phyloP scores from a whole-genome alignment of 768 basidiomycete species.

The Suillus decipiens region DNA sequence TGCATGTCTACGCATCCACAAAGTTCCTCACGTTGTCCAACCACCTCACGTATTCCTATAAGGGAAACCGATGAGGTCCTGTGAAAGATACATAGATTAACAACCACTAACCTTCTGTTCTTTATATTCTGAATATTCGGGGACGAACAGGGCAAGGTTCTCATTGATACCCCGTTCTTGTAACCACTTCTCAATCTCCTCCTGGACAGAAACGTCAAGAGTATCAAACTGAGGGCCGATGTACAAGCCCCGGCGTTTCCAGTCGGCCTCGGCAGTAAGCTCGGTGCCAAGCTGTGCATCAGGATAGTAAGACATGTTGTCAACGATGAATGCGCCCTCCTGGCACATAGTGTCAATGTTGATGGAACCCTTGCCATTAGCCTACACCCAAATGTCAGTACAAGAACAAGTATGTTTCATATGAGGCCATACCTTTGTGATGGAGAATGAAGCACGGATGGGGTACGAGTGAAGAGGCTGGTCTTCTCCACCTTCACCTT shows the following conservation, averaged over 20 bases:
- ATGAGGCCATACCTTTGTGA: constrained; percentile 68
- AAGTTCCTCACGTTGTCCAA: constrained; percentile 80
- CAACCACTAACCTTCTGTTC: constrained; percentile 76
- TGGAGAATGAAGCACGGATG: constrained; percentile 75
- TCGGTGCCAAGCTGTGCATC: constrained; percentile 73
- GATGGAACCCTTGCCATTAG: constrained; percentile 60
- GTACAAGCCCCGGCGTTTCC: constrained; percentile 89
- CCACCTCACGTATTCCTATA: constrained; percentile 91
- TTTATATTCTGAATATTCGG: constrained; percentile 86
- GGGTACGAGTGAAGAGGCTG: constrained; percentile 52
- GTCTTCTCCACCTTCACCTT: constrained; percentile 36
- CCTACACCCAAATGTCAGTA: constrained; percentile 34
- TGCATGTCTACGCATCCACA: constrained; percentile 56
- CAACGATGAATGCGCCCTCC: constrained; percentile 80
- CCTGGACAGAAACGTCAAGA: constrained; percentile 83
- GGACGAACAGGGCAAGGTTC: constrained; percentile 79
- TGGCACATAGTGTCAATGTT: constrained; percentile 79
- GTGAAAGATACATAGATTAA: constrained; percentile 22
- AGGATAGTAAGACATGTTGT: constrained; percentile 86
- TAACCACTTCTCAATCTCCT: constrained; percentile 88
- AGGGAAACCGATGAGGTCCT: constrained; percentile 14
- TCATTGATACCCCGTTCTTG: constrained; percentile 90
- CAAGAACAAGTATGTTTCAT: not conserved
- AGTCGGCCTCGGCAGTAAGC: constrained; percentile 87
- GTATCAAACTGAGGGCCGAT: constrained; percentile 95